A percentile compares a stretch with the other conserved stretches of the same genome.
These are phyloP conservation scores for Canariomyces notabilis DNA, from an alignment of 2,329 filamentous ascomycete species.

Conservation along the genomic window DNA sequence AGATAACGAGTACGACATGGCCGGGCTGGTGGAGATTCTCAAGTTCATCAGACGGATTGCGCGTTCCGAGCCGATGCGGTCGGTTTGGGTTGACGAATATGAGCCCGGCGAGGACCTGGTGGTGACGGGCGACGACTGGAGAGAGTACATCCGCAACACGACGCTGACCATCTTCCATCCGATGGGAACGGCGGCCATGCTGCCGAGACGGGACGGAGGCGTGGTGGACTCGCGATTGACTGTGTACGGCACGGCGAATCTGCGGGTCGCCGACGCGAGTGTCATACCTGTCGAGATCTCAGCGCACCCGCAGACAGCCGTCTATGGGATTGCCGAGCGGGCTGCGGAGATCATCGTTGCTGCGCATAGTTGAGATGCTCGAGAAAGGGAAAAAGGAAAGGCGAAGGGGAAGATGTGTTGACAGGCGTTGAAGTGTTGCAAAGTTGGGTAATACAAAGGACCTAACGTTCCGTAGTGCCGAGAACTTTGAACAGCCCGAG, in stretches of 20 bases:
- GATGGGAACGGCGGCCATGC: constrained; percentile 16
- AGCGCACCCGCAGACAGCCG: constrained; percentile 19
- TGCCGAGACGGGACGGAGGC: constrained; percentile 13
- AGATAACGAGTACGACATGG: constrained; percentile 28
- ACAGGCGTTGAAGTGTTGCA: no score
- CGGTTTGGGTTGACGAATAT: constrained; percentile 31
- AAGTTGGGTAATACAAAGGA: no score
- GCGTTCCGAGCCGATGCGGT: constrained; percentile 29
- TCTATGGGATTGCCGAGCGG: constrained; percentile 20
- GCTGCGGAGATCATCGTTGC: constrained; percentile 18
- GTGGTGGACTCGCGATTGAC: constrained; percentile 14
- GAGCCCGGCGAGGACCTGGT: constrained; percentile 28
- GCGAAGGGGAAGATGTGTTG: no score
- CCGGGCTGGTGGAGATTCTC: constrained; percentile 21
- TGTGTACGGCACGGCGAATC: constrained; percentile 17
- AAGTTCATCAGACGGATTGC: constrained; percentile 32
- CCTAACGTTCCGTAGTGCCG: no score
- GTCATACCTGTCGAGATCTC: constrained; percentile 17
- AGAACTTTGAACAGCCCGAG: neutral
- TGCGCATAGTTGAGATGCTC: neutral
- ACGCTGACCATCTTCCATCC: constrained; percentile 15
- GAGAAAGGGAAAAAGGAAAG: no score
- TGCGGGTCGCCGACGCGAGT: constrained; percentile 19
- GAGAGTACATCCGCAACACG: constrained; percentile 10
- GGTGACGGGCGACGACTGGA: constrained; percentile 16